A percentile compares a stretch with the other conserved stretches of the same genome.
Conservation (phyloP, 495 filamentous ascomycete genomes). For the Pyrenula massariospora region DNA sequence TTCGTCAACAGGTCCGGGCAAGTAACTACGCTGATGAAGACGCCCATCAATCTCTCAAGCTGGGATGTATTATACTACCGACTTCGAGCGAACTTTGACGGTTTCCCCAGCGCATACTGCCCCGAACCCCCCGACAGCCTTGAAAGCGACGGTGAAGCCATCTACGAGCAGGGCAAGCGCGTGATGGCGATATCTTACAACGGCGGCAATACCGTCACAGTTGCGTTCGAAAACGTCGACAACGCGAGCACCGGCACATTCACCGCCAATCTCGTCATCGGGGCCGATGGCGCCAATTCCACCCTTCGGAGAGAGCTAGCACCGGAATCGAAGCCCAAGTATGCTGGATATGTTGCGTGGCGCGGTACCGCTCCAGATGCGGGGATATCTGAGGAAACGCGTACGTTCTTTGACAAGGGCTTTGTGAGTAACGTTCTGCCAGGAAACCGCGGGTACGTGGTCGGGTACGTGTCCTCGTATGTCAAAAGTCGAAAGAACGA, state of each 20-base stretch:
- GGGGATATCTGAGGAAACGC: slow-evolving; percentile 17
- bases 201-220: background rate
- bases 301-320: slow-evolving; percentile 6
- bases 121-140: slow-evolving; percentile 7
- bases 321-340: slow-evolving; percentile 1
- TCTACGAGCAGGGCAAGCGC: slow-evolving; percentile 4
- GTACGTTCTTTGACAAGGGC: slow-evolving; percentile 3
- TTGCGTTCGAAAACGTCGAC: slow-evolving; percentile 4
- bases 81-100: slow-evolving; percentile 15
- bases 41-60: slow-evolving; percentile 8
- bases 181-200: slow-evolving; percentile 3
- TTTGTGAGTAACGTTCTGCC: slow-evolving; percentile 32
- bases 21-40: background rate
- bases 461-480: slow-evolving; percentile 9
- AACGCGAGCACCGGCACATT: background rate
- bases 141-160: background rate
- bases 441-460: slow-evolving; percentile 21
- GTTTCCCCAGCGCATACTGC: slow-evolving; percentile 6
- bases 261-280: slow-evolving; percentile 12
- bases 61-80: slow-evolving; percentile 17
- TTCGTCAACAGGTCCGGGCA: slow-evolving; percentile 1
- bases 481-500: background rate
- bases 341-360: slow-evolving; percentile 39
- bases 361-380: slow-evolving; percentile 36
- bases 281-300: slow-evolving; percentile 12